A percentile compares a stretch with the other conserved stretches of the same genome.
These are phyloP conservation scores for Pleodorina starrii DNA, from an alignment of 139 green algal species.

Conservation along the genomic window DNA sequence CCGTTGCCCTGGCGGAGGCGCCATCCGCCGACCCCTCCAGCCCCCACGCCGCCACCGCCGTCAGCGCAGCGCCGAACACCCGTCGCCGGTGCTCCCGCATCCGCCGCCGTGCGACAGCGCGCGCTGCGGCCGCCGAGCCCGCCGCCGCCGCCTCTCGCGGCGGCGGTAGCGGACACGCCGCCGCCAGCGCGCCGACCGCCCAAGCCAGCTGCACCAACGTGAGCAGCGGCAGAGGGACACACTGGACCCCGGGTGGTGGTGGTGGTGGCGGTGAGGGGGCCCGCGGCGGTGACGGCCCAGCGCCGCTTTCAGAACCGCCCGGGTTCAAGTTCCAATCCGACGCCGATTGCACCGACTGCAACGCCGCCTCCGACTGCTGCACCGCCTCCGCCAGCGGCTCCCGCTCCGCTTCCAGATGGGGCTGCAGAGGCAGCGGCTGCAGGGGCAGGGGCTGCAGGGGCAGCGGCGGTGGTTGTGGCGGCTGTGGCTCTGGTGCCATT, in stretches of 20 bases:
- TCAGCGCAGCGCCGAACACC: slow-evolving; percentile 25
- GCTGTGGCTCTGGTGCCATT: not conserved
- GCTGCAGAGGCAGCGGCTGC: too few species aligned
- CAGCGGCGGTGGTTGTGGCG: not conserved
- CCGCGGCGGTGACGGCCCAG: too few species aligned
- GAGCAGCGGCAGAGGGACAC: not conserved
- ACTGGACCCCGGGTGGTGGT: too few species aligned
- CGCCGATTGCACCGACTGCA: too few species aligned
- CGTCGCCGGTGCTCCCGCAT: not conserved
- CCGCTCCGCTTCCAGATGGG: not conserved
- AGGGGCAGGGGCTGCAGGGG: not conserved
- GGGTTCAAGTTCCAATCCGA: too few species aligned
- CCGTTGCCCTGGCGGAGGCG: too few species aligned
- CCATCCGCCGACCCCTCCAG: not conserved
- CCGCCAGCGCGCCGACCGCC: slow-evolving; percentile 20
- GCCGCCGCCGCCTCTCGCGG: not conserved
- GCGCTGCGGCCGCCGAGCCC: not conserved
- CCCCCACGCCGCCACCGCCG: slow-evolving; percentile 14
- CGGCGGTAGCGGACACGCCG: slow-evolving; percentile 27
- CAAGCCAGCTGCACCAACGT: slow-evolving; percentile 11
- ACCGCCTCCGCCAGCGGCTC: not conserved
- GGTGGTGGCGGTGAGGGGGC: too few species aligned
- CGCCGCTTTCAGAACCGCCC: too few species aligned
- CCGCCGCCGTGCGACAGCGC: not conserved
- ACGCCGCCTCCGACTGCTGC: not conserved